Conservation (phyloP, 2,329 filamentous ascomycete species). For the Fusarium transvaalense region DNA sequence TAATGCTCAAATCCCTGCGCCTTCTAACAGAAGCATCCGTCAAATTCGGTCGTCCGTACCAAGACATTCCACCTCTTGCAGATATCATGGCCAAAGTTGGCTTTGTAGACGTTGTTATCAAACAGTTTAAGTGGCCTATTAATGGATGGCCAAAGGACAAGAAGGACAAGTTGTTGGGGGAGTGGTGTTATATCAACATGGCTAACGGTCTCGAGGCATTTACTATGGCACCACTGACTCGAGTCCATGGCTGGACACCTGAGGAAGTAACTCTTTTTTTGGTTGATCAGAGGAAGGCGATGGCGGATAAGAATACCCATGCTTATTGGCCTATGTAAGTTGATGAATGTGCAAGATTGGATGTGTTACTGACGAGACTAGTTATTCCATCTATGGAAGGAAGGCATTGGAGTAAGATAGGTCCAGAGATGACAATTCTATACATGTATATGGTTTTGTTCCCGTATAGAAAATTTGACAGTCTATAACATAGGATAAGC, state of each 20-base stretch:
- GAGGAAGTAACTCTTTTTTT: constrained; percentile 30
- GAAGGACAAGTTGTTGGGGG: constrained; percentile 32
- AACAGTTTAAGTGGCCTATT: constrained; percentile 39
- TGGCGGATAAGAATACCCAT: constrained; percentile 18
- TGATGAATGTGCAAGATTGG: rapidly evolving
- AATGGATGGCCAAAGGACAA: constrained; percentile 39
- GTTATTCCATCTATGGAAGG: constrained; percentile 28
- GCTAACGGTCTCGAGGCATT: constrained; percentile 34
- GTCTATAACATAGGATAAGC: not conserved
- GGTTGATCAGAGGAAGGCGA: constrained; percentile 24
- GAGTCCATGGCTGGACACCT: constrained; percentile 29
- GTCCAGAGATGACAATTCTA: rapidly evolving
- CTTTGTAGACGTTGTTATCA: constrained; percentile 35
- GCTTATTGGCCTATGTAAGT: constrained; percentile 37
- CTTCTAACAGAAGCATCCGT: constrained; percentile 42
- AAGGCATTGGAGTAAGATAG: not conserved
- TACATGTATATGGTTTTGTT: rapidly evolving
- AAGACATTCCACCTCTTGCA: constrained; percentile 29
- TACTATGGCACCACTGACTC: constrained; percentile 34
- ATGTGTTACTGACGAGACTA: not conserved
- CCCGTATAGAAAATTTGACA: not conserved
- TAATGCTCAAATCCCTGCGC: constrained; percentile 39
- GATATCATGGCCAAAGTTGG: constrained; percentile 35
- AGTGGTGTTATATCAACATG: constrained; percentile 34
- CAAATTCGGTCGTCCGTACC: constrained; percentile 37